Evolutionary conservation across 2,329 filamentous ascomycete genomes (phyloP).

Genomic region (Hypoxylon sp.): DNA sequence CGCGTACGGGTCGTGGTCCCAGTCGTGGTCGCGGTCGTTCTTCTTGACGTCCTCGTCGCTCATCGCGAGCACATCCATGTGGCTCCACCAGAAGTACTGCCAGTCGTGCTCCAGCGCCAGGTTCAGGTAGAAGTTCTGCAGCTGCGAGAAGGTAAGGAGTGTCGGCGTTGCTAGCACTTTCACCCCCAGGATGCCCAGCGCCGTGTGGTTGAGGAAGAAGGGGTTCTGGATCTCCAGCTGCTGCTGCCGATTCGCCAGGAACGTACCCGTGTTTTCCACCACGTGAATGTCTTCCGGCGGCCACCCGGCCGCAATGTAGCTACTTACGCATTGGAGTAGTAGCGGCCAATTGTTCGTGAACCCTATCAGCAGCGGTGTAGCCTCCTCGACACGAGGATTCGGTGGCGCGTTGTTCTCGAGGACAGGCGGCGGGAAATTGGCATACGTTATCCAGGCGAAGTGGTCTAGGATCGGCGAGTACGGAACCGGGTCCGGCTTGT

Average conservation of each 20-base stretch:
- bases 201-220: conserved; percentile 62
- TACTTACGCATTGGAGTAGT: conserved; percentile 60
- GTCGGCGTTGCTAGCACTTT: conserved; percentile 57
- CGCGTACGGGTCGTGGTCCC: conserved; percentile 47
- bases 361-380: conserved; percentile 56
- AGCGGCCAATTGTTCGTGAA: conserved; percentile 63
- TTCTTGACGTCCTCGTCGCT: conserved; percentile 51
- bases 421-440: conserved; percentile 41
- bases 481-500: conserved; percentile 44
- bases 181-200: conserved; percentile 57
- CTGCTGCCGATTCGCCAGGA: conserved; percentile 55
- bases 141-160: conserved; percentile 57
- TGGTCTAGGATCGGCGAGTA: conserved; percentile 48
- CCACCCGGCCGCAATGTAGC: conserved; percentile 64
- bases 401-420: conserved; percentile 47
- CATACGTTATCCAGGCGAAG: conserved; percentile 49
- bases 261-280: conserved; percentile 63
- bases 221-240: conserved; percentile 59
- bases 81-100: conserved; percentile 57
- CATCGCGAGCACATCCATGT: conserved; percentile 57
- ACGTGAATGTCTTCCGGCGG: conserved; percentile 61
- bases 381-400: conserved; percentile 46
- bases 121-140: conserved; percentile 58
- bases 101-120: conserved; percentile 52
- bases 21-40: conserved; percentile 48